Evolutionary conservation across 306 rosid species (phyloP).

Genomic region (Fragaria nilgerrensis): DNA sequence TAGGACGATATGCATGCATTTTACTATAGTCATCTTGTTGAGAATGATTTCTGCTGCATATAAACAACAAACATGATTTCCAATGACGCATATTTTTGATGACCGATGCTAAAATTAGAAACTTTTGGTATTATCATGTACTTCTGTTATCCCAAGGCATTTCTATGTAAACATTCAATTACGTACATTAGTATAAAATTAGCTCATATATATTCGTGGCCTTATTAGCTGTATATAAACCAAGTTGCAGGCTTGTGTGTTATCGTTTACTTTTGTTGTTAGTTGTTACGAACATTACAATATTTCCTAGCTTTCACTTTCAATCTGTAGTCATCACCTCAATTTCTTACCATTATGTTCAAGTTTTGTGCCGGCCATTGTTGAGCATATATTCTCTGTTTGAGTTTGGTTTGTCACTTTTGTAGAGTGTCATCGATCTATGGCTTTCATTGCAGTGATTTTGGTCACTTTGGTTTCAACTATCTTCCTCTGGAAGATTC

Average conservation of each 20-base stretch:
- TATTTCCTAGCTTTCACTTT: background rate
- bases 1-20: background rate
- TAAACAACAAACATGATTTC: background rate
- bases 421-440: background rate
- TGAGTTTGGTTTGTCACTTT: background rate
- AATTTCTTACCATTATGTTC: background rate
- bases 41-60: background rate
- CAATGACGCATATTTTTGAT: background rate
- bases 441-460: conserved; percentile 23
- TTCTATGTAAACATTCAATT: background rate
- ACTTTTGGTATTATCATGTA: background rate
- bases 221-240: background rate
- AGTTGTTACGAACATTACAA: background rate
- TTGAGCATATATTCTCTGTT: background rate
- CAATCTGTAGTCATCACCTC: background rate
- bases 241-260: background rate
- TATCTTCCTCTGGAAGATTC: conserved; percentile 30
- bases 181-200: too few relatives aligned
- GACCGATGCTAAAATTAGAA: background rate
- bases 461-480: conserved; percentile 34
- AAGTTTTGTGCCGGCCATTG: conserved; percentile 3
- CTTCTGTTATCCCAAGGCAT: background rate
- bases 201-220: too few relatives aligned
- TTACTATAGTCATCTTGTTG: background rate
- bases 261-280: background rate